phyloP scores from a whole-genome alignment of 768 basidiomycete species.

The Tylopilus rubrobrunneus region DNA sequence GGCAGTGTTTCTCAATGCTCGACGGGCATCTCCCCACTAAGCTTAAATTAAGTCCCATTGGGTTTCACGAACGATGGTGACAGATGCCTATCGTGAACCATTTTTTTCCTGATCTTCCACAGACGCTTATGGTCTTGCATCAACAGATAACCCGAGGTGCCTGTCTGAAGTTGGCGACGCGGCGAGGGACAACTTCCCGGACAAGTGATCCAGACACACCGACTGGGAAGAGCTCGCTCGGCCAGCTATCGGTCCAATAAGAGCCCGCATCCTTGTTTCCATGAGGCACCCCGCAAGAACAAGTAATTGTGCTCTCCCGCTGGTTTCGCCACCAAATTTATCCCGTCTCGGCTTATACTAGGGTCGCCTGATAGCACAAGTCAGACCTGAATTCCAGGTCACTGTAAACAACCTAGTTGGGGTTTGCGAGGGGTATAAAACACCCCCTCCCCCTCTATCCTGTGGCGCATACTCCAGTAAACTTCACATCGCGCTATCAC shows the following conservation, averaged over 20 bases:
- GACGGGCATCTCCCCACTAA: too few relatives aligned
- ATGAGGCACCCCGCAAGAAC: neutral
- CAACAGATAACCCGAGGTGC: neutral
- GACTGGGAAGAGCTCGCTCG: neutral
- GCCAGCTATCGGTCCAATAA: neutral
- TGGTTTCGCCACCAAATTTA: neutral
- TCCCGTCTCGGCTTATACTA: neutral
- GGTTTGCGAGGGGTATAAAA: constrained; percentile 6
- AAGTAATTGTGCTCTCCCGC: neutral
- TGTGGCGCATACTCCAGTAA: neutral
- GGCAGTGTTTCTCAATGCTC: too few relatives aligned
- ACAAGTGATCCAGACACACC: too few relatives aligned
- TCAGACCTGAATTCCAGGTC: neutral
- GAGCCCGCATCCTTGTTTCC: neutral
- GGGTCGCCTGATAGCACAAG: neutral
- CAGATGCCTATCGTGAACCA: neutral
- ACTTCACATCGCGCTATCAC: neutral
- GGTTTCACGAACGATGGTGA: neutral
- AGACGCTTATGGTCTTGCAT: neutral
- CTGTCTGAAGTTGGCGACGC: too few relatives aligned
- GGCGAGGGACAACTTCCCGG: too few relatives aligned
- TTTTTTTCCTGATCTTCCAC: neutral
- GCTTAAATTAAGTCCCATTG: too few relatives aligned
- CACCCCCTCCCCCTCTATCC: neutral
- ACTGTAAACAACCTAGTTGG: constrained; percentile 3